Conservation (phyloP, 2,329 filamentous ascomycete genomes). For the Colletotrichum eremochloae region DNA sequence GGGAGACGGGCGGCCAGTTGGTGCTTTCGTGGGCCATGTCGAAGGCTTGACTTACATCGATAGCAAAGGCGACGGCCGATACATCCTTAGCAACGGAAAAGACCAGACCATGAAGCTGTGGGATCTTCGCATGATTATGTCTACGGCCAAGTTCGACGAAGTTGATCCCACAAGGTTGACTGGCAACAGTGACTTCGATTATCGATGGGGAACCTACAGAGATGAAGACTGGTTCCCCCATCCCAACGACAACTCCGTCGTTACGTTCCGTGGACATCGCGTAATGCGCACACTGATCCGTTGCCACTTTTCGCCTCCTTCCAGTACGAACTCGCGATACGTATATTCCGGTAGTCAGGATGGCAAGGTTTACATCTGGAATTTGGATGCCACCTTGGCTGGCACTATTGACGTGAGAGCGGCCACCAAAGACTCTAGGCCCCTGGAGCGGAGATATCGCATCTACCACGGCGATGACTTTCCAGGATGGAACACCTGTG, state of each 20-base stretch:
- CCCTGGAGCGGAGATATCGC: conserved; percentile 66
- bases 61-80: conserved; percentile 79
- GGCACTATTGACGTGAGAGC: conserved; percentile 81
- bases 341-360: conserved; percentile 94
- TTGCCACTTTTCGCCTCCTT: conserved; percentile 93
- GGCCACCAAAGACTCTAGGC: conserved; percentile 75
- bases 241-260: conserved; percentile 88
- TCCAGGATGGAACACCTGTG: conserved; percentile 79
- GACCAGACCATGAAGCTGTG: conserved; percentile 98
- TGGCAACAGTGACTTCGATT: conserved; percentile 75
- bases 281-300: conserved; percentile 92
- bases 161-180: conserved; percentile 69
- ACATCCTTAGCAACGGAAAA: conserved; percentile 93
- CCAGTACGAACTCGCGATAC: conserved; percentile 88
- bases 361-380: conserved; percentile 92
- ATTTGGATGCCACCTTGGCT: conserved; percentile 88
- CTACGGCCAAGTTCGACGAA: conserved; percentile 72
- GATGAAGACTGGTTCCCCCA: conserved; percentile 77
- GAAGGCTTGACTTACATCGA: conserved; percentile 78
- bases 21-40: conserved; percentile 75
- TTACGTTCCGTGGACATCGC: conserved; percentile 92
- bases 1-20: conserved; percentile 80
- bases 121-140: conserved; percentile 93
- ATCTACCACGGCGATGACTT: conserved; percentile 70
- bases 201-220: conserved; percentile 77